These are phyloP conservation scores for Candida maris DNA, from an alignment of 805 yeast species.

Conservation along the genomic window DNA sequence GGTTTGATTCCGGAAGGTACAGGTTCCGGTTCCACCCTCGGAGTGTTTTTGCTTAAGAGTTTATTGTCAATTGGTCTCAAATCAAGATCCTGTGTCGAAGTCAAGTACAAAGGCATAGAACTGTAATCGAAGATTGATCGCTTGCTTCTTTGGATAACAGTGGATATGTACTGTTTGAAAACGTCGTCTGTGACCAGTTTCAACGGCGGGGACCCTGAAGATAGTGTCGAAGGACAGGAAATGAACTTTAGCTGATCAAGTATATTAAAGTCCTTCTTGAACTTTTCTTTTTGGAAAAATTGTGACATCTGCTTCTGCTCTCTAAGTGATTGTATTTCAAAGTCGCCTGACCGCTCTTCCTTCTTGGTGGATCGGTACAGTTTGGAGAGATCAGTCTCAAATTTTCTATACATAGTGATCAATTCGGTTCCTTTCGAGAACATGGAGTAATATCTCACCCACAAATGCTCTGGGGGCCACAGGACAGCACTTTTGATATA, in stretches of 20 bases:
- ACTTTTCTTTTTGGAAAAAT: slow-evolving; percentile 24
- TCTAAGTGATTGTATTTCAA: slow-evolving; percentile 26
- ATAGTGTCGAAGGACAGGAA: slow-evolving; percentile 32
- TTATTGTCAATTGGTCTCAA: slow-evolving; percentile 7
- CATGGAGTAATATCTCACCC: slow-evolving; percentile 61
- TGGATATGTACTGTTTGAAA: slow-evolving; percentile 45
- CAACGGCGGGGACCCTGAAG: slow-evolving; percentile 17
- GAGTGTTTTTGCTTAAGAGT: slow-evolving; percentile 10
- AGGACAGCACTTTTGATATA: slow-evolving; percentile 58
- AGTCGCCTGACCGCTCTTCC: slow-evolving; percentile 14
- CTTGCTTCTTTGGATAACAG: slow-evolving; percentile 53
- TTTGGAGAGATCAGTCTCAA: slow-evolving; percentile 38
- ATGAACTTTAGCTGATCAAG: slow-evolving; percentile 34
- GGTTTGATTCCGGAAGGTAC: slow-evolving; percentile 23
- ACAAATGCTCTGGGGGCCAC: slow-evolving; percentile 78
- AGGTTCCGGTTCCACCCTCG: slow-evolving; percentile 25
- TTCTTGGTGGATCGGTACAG: slow-evolving; percentile 15
- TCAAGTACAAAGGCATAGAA: slow-evolving; percentile 30
- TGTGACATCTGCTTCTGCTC: slow-evolving; percentile 23
- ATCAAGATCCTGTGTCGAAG: slow-evolving; percentile 16
- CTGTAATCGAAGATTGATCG: slow-evolving; percentile 51
- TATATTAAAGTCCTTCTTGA: slow-evolving; percentile 26
- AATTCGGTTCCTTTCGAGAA: slow-evolving; percentile 50
- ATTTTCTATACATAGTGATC: slow-evolving; percentile 42
- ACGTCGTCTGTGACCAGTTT: slow-evolving; percentile 33